Evolutionary conservation across 768 basidiomycete genomes (phyloP).

Genomic region (Phaffia tasmanica): DNA sequence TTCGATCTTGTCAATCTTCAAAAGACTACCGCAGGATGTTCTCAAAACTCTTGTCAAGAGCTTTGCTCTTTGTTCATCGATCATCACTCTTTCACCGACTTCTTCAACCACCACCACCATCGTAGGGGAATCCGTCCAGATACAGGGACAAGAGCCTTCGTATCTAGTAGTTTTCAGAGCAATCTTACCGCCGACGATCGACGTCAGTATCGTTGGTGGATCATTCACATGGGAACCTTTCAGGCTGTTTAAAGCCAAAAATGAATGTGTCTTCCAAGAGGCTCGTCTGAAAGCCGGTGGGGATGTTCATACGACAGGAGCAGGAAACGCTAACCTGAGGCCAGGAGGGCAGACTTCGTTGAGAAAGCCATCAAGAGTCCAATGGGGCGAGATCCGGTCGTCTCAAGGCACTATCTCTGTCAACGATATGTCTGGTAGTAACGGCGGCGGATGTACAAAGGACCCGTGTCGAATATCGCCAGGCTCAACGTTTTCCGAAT

Average conservation of each 20-base stretch:
- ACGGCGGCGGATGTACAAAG: no score
- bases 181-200: conserved; percentile 36
- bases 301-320: no score
- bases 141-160: conserved; percentile 26
- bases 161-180: conserved; percentile 38
- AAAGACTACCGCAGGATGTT: conserved; percentile 33
- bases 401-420: no score
- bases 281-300: no score
- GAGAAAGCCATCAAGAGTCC: no score
- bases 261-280: conserved; percentile 31
- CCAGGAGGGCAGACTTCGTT: no score
- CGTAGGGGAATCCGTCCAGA: conserved; percentile 4
- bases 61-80: conserved; percentile 33
- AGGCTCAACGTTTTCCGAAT: no score
- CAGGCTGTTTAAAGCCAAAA: conserved; percentile 36
- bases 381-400: no score
- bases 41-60: conserved; percentile 35
- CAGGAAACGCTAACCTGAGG: no score
- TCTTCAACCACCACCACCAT: conserved; percentile 13
- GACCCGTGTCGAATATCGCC: no score
- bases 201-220: conserved; percentile 29
- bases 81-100: conserved; percentile 35
- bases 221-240: conserved; percentile 38
- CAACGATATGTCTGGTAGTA: no score
- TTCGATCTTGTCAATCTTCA: conserved; percentile 37